Conservation (phyloP, 257 asterid species). For the Striga asiatica region DNA sequence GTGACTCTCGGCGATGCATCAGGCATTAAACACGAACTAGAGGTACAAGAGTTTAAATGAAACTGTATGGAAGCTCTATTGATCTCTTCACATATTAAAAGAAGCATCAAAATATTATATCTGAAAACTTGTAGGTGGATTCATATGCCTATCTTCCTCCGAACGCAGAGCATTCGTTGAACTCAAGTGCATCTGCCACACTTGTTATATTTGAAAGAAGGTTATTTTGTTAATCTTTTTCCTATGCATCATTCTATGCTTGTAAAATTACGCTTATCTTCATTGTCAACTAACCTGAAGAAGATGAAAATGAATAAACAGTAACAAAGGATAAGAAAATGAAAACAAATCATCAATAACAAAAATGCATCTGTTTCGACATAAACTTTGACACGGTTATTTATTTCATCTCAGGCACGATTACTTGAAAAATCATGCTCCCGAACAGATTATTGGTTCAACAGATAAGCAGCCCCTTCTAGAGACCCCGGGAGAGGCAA, state of each 20-base stretch:
- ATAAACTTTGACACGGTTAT: slow-evolving; percentile 7
- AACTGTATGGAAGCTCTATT: not conserved
- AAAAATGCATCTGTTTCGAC: not conserved
- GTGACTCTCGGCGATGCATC: slow-evolving; percentile 41
- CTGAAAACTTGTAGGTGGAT: slow-evolving; percentile 61
- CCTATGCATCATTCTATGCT: not conserved
- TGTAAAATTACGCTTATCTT: not conserved
- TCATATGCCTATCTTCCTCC: slow-evolving; percentile 92
- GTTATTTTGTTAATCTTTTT: slow-evolving; percentile 24
- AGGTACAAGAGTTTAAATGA: slow-evolving; percentile 26
- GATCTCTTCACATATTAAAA: not conserved
- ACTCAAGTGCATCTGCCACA: slow-evolving; percentile 52
- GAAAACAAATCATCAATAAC: no score
- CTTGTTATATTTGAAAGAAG: slow-evolving; percentile 79
- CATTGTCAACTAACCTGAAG: no score
- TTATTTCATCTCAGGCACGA: slow-evolving; percentile 39
- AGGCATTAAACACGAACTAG: slow-evolving; percentile 35
- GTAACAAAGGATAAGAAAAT: no score
- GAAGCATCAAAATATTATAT: not conserved
- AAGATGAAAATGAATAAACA: no score
- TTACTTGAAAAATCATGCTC: slow-evolving; percentile 37
- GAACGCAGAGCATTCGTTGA: slow-evolving; percentile 41
- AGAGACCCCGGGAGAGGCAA: slow-evolving; percentile 95
- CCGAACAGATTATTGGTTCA: slow-evolving; percentile 54
- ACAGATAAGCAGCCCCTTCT: slow-evolving; percentile 71